Conservation (phyloP, 1,139 yeast genomes). For the Candida albicans region DNA sequence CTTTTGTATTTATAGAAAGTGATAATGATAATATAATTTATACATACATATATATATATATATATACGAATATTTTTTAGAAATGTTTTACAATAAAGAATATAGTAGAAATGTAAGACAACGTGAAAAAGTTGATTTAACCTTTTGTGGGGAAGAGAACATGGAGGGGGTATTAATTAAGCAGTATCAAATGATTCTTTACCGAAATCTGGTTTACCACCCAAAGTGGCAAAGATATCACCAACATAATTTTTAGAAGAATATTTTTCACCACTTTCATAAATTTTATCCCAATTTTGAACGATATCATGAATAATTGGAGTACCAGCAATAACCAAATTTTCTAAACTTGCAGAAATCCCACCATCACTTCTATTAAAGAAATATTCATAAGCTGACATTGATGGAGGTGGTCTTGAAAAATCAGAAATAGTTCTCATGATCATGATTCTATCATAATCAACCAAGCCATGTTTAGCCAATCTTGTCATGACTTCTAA, state of each 20-base stretch:
- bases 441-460: slow-evolving; percentile 56
- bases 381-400: slow-evolving; percentile 52
- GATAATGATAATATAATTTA: too few species aligned
- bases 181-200: slow-evolving; percentile 20
- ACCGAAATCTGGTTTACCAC: slow-evolving; percentile 34
- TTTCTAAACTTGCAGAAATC: slow-evolving; percentile 46
- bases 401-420: slow-evolving; percentile 54
- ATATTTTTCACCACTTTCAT: slow-evolving; percentile 35
- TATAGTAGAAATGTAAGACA: too few species aligned
- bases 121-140: too few species aligned
- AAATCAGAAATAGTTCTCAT: slow-evolving; percentile 67
- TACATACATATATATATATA: too few species aligned
- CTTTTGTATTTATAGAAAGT: too few species aligned
- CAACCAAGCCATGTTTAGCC: slow-evolving; percentile 54
- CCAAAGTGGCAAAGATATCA: slow-evolving; percentile 57
- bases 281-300: slow-evolving; percentile 50
- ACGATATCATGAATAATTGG: slow-evolving; percentile 58
- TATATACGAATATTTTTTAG: too few species aligned
- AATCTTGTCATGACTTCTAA: slow-evolving; percentile 60
- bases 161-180: slow-evolving; percentile 10
- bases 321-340: slow-evolving; percentile 55
- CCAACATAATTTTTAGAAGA: slow-evolving; percentile 58
- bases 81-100: too few species aligned
- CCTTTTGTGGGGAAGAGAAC: too few species aligned
- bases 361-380: slow-evolving; percentile 55